These are phyloP conservation scores for Acer saccharum DNA, from an alignment of 345 rosid genomes.

Conservation along the genomic window DNA sequence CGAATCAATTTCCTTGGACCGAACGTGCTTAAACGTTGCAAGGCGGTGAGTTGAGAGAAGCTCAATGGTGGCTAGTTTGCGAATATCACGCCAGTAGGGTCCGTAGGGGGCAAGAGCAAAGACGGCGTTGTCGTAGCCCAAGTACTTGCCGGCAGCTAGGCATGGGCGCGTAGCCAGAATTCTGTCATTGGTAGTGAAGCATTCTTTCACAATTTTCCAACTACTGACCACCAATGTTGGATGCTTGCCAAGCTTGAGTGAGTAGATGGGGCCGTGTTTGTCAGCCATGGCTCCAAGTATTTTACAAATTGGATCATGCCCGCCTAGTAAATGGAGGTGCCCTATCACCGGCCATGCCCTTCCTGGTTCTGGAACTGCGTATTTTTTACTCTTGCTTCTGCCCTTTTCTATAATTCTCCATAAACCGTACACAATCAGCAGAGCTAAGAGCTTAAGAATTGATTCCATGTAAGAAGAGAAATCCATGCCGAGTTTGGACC, in stretches of 20 bases:
- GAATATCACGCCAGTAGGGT: constrained; percentile 65
- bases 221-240: constrained; percentile 46
- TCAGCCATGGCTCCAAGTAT: constrained; percentile 55
- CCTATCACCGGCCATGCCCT: constrained; percentile 68
- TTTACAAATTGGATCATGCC: constrained; percentile 35
- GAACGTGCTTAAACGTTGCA: constrained; percentile 44
- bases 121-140: constrained; percentile 58
- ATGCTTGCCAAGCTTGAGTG: constrained; percentile 50
- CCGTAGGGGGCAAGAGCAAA: constrained; percentile 63
- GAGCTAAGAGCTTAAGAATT: background rate
- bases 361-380: constrained; percentile 41
- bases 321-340: constrained; percentile 54
- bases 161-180: constrained; percentile 52
- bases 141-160: constrained; percentile 47
- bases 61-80: constrained; percentile 55
- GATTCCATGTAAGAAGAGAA: background rate
- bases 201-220: constrained; percentile 44
- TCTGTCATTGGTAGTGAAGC: constrained; percentile 59
- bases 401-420: constrained; percentile 12
- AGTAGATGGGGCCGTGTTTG: constrained; percentile 51
- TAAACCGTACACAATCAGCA: constrained; percentile 7
- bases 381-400: background rate
- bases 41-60: constrained; percentile 56
- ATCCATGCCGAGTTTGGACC: constrained; percentile 1
- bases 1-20: constrained; percentile 40